Base-by-base conservation (phyloP, 441 rosid genomes). In the Croton laevigatus region DNA sequence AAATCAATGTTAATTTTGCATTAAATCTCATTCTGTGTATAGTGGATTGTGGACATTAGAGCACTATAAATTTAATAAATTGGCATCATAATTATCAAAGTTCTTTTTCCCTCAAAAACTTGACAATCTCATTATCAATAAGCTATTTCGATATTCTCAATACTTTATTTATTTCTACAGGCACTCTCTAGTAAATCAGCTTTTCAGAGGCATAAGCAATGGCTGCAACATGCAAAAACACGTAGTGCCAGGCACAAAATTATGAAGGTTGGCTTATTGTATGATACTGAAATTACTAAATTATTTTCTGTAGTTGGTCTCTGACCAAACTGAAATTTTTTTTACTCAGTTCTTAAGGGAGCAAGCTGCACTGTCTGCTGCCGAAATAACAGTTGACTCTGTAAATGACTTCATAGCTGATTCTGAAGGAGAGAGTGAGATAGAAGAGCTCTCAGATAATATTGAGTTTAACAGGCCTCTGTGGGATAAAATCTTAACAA, bases 211-310 rank as follows among this genome's bases (percentile, higher is more conserved):
- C 98, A 95, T 75, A 92, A 88, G 80, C 94, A 88, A 75, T 95
- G 97, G 99, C 80, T 95, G 85, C 92, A 83, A 71, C 97, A 95
- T 85, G 99, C 99, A 73, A 92, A 84, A 86, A 92, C 99, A 71
- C 91, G 84, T 57, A 88, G 98, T 82, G 99, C 99, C 79, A 89
- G 98, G 65, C 98, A 95, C 85, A 95, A 95, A 83, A 95, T 95
- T 59, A 88, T 91, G 97, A 95, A 89, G 72, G 99, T 92, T 83
- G 68, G 82, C 74, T 61, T 70, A 59, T 67, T 60, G 19, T 55
- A 20, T 53, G 53, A 5, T 68, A 4, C 59, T 53, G 44, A 34
- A 45, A 58, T 63, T 23, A 13, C 45, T 17, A 23, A 3, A 17
- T 54, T 40, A n/a, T 59, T 58, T 64, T 65, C 6, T 54, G 23